phyloP scores from a whole-genome alignment of 805 yeast species.

The Starmerella bombi region DNA sequence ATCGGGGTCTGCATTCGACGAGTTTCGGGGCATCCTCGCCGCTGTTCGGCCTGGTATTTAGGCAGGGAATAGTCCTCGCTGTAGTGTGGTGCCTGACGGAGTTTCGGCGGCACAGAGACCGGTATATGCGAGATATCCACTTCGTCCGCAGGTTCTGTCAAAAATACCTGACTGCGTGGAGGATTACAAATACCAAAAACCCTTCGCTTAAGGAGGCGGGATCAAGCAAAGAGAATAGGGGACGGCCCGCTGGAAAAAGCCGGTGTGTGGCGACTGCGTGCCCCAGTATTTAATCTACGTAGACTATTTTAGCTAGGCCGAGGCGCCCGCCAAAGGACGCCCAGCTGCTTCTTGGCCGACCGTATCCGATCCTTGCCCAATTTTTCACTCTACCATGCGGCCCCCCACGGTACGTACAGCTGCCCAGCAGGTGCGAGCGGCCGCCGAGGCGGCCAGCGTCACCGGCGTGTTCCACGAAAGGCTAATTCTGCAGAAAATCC shows the following conservation, averaged over 20 bases:
- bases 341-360: too few species aligned
- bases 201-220: too few species aligned
- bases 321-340: too few species aligned
- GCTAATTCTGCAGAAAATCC: slow-evolving; percentile 1
- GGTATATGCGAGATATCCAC: slow-evolving; percentile 6
- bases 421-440: not conserved
- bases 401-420: not conserved
- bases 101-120: not conserved
- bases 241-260: too few species aligned
- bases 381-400: not conserved
- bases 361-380: not conserved
- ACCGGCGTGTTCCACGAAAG: slow-evolving; percentile 1
- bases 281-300: too few species aligned
- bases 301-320: too few species aligned
- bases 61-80: not conserved
- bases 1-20: slow-evolving; percentile 1
- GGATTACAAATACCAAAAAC: not conserved
- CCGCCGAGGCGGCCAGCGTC: not conserved
- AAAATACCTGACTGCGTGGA: not conserved
- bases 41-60: not conserved
- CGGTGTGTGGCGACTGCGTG: too few species aligned
- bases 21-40: slow-evolving; percentile 4
- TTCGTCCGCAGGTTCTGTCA: not conserved
- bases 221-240: too few species aligned
- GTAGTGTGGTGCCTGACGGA: not conserved